Base-by-base conservation (phyloP, 2,329 filamentous ascomycete genomes). In the Phaeoacremonium minimum region DNA sequence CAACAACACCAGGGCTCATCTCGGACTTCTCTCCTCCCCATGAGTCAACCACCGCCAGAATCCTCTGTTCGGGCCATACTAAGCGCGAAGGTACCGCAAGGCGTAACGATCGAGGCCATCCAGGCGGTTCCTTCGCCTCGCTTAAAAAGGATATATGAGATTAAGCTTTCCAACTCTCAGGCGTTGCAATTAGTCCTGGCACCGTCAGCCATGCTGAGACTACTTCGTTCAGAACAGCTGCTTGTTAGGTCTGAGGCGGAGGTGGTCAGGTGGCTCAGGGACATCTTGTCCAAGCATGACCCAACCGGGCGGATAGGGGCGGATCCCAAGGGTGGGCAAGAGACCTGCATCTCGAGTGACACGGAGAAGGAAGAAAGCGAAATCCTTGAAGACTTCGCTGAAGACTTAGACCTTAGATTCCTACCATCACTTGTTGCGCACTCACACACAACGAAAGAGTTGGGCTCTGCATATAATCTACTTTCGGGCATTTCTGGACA, bases 221-320 rank as follows among this genome's bases (percentile, higher is more conserved):
- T 73, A 18, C 55, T 77, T 19, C 64, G 72, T 18, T 67, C 56
- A 33, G 73, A 77, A 47, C 61, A 63, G 32, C 60, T 52, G 22
- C 59, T 66, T 29, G 54, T 69, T 33, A 49, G 55, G 16, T 65
- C 69, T 15, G 72, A 76, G 45, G 64, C 65, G 8, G 50, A 58
- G 7, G 46, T 72, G 3, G 46, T 75, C 26, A 55, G 51, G 36
- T 77, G 70, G 70, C 53, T 75, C 15, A 53, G 57, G 26, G 45
- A 51, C 35, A 34, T 38, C 13, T n/a, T 26, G 22, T 26, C 22
- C 9, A n/a, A n/a, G n/a, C 9, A n/a, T 26, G 22, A 26, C n/a
- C 22, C 9, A 9, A n/a, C 22, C 9, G 22, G 9, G 9, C 22
- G 9, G 7, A 20, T 15, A 16, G 32, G 35, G 18, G 32, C 15